A percentile compares a stretch with the other conserved stretches of the same genome.
Conservation (phyloP, 306 rosid species). For the Canavalia gladiata region DNA sequence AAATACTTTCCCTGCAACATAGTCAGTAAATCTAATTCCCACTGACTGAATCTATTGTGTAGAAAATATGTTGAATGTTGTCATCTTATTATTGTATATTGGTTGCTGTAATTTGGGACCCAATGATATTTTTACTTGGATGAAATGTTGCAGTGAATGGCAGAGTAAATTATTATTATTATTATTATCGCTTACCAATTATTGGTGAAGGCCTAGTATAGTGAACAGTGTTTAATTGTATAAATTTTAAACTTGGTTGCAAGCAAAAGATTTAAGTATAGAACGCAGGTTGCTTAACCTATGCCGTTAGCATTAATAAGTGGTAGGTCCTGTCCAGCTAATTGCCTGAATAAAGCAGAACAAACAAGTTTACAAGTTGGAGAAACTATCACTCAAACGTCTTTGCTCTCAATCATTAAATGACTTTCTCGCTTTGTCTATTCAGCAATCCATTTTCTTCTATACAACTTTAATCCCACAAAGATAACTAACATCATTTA, state of each 20-base stretch:
- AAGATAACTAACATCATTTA: not conserved
- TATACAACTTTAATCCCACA: not conserved
- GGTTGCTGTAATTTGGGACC: not conserved
- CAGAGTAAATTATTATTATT: not conserved
- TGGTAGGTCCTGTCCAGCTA: slow-evolving; percentile 67
- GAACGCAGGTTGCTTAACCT: slow-evolving; percentile 30
- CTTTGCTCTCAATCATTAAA: slow-evolving; percentile 34
- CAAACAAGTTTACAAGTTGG: slow-evolving; percentile 36
- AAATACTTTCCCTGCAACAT: too few relatives aligned
- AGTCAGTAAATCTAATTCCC: too few relatives aligned
- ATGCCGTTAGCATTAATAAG: slow-evolving; percentile 46
- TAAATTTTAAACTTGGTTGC: slow-evolving; percentile 9
- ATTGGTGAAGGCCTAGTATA: slow-evolving; percentile 4
- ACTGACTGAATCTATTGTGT: too few relatives aligned
- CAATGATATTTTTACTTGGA: not conserved
- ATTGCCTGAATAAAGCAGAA: slow-evolving; percentile 41
- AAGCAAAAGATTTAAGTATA: slow-evolving; percentile 8
- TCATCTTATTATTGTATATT: not conserved
- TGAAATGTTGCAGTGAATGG: not conserved
- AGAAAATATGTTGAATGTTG: too few relatives aligned
- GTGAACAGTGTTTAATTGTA: not conserved
- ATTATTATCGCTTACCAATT: not conserved
- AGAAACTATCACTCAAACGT: slow-evolving; percentile 49
- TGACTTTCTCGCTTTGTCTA: slow-evolving; percentile 26
- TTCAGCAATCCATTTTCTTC: slow-evolving; percentile 17